Percentiles rank a stretch among this genome's conserved stretches.
Evolutionary conservation across 371 early-diverging fungal species (phyloP).

Genomic region (Catenaria anguillulae): DNA sequence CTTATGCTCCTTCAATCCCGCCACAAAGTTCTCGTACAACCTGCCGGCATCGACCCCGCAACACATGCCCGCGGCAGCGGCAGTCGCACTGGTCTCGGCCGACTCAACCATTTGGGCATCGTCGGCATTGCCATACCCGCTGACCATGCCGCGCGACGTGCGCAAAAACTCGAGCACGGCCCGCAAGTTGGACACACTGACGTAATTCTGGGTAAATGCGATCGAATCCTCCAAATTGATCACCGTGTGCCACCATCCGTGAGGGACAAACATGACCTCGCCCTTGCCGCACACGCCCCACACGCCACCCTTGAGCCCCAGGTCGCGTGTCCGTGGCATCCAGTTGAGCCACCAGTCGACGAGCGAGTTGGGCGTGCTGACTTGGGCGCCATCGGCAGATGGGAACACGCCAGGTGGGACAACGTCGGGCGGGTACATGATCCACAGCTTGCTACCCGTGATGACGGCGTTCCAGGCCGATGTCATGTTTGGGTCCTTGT

Average conservation of each 20-base stretch:
- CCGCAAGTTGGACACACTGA: constrained; percentile 30
- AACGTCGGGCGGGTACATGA: constrained; percentile 43
- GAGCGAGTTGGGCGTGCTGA: constrained; percentile 47
- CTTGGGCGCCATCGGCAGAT: constrained; percentile 42
- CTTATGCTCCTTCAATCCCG: background rate
- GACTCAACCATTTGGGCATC: background rate
- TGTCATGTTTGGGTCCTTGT: constrained; percentile 53
- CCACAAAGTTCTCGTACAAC: background rate
- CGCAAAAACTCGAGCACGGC: constrained; percentile 37
- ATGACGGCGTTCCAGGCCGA: constrained; percentile 57
- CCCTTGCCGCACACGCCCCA: constrained; percentile 45
- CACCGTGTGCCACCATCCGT: constrained; percentile 60
- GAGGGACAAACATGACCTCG: constrained; percentile 50
- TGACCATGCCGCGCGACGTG: constrained; percentile 39
- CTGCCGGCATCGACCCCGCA: background rate
- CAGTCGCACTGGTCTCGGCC: background rate
- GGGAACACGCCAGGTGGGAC: constrained; percentile 55
- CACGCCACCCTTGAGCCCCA: constrained; percentile 20
- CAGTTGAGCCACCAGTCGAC: constrained; percentile 45
- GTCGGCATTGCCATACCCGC: constrained; percentile 17
- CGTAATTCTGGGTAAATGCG: constrained; percentile 51
- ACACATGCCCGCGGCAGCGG: background rate
- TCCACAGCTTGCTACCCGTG: constrained; percentile 40
- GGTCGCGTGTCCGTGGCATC: constrained; percentile 22
- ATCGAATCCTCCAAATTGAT: constrained; percentile 48